These are phyloP conservation scores for Zizania latifolia DNA, from an alignment of 176 grass and related monocot species.

Conservation along the genomic window DNA sequence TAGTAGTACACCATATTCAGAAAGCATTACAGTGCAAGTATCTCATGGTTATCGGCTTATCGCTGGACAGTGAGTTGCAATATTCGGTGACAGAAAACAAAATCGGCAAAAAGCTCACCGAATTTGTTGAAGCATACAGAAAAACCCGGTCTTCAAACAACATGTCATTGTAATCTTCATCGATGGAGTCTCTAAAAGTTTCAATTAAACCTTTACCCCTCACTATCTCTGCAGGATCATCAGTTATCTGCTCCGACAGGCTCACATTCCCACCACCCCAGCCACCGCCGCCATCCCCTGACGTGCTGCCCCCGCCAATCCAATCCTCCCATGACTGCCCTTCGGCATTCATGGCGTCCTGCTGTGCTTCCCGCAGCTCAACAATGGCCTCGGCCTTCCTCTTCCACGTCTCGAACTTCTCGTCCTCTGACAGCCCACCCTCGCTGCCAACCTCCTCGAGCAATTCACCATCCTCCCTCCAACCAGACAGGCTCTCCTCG, in stretches of 20 bases:
- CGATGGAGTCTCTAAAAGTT: conserved; percentile 40
- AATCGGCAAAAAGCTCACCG: conserved; percentile 39
- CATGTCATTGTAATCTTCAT: conserved; percentile 67
- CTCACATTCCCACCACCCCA: conserved; percentile 35
- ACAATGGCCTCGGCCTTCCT: conserved; percentile 79
- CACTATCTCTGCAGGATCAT: conserved; percentile 59
- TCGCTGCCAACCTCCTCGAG: conserved; percentile 28
- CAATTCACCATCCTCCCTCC: conserved; percentile 43
- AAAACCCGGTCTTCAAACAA: conserved; percentile 89
- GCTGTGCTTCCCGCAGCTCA: conserved; percentile 66
- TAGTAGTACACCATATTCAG: not conserved
- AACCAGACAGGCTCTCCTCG: conserved; percentile 47
- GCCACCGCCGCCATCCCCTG: conserved; percentile 34
- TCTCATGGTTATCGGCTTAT: not conserved
- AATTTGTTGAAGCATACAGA: conserved; percentile 58
- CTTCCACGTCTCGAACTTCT: conserved; percentile 84
- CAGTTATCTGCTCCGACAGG: conserved; percentile 27
- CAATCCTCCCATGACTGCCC: conserved; percentile 76
- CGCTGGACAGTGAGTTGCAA: not conserved
- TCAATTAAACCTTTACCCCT: conserved; percentile 55
- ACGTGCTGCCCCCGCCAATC: conserved; percentile 34
- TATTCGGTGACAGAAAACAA: conserved; percentile 12
- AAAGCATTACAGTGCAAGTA: not conserved
- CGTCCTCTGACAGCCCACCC: conserved; percentile 46
- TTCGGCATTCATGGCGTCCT: conserved; percentile 55